phyloP scores from a whole-genome alignment of 768 basidiomycete genomes.

The Pisolithus sp. region DNA sequence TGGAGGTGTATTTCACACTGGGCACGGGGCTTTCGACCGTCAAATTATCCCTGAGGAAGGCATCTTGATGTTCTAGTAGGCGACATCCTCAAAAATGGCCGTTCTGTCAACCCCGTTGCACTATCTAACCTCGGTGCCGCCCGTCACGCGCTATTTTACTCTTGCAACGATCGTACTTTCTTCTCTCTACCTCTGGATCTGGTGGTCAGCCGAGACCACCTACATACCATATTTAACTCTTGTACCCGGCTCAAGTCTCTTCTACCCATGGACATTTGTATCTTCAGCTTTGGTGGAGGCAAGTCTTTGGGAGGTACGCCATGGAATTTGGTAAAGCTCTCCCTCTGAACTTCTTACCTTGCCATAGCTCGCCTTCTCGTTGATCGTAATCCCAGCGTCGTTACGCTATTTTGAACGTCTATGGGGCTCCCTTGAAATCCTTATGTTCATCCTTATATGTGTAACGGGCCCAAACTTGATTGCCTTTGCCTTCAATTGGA shows the following conservation, averaged over 20 bases:
- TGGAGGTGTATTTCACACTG: neutral
- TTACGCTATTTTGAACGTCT: constrained; percentile 89
- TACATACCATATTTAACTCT: constrained; percentile 66
- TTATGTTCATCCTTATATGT: constrained; percentile 79
- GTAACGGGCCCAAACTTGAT: constrained; percentile 83
- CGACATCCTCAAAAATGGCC: constrained; percentile 47
- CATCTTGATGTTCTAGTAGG: constrained; percentile 12
- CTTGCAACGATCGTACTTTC: constrained; percentile 53
- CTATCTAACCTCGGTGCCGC: constrained; percentile 65
- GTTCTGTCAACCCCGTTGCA: constrained; percentile 67
- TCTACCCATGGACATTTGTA: constrained; percentile 91
- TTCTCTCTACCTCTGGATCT: constrained; percentile 58
- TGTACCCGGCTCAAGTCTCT: constrained; percentile 73
- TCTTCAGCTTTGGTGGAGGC: constrained; percentile 86
- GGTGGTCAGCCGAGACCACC: constrained; percentile 44
- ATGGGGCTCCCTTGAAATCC: constrained; percentile 83
- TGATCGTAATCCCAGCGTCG: constrained; percentile 74
- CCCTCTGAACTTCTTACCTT: constrained; percentile 1
- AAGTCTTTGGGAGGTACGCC: constrained; percentile 72
- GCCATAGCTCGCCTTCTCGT: constrained; percentile 64
- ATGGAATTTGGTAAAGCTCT: neutral
- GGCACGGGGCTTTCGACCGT: neutral
- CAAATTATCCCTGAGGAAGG: neutral
- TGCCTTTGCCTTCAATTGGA: constrained; percentile 81
- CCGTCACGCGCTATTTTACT: constrained; percentile 70